Evolutionary conservation across 495 filamentous ascomycete species (phyloP), one percentile per base, ranked within the genome.

Genomic region (Trichocladium uniseriatum): DNA sequence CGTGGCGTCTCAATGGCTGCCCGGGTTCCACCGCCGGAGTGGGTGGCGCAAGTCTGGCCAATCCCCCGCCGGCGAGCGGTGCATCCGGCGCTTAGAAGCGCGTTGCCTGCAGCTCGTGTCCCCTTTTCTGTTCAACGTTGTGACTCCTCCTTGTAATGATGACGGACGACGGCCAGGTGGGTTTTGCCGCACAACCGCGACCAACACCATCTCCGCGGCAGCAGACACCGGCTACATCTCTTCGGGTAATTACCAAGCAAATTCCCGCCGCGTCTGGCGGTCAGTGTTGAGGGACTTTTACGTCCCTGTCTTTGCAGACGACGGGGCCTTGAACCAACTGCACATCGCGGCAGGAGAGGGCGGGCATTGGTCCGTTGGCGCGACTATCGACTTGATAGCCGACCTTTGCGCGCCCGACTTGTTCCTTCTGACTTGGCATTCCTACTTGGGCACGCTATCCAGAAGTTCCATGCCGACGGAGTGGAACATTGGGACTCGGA

Each of bases 81-180:
- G 43, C 35, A n/a, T 22, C 34, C 28, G 41, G 61, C 61, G 61
- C 61, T 62, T 64, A 64, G 38, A 62, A 60, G 61, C 61, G 61
- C 61, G 53, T 38, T n/a, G 34, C 20, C 38, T 56, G 59, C 56
- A 58, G 46, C 20, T 21, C 13, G 34, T 31, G 32, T 28, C 34
- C 49, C 40, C 48, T 48, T 38, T 42, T 43, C 46, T 11, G 46
- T 18, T 15, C 19, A n/a, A 14, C 16, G 27, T n/a, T 27, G 27
- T 24, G 16, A 29, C 15, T 15, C 37, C 18, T n/a, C 8, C 24
- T 27, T 8, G 8, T 8, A 15, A 18, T n/a, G 21, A 16, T 29
- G 5, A 29, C 27, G 27, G 27, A 10, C 27, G 10, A 10, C 13
- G 9, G 9, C 14, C 22, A 37, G 20, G 38, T 24, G 28, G 27